Conservation (phyloP, 768 basidiomycete species). For the Postia placenta region DNA sequence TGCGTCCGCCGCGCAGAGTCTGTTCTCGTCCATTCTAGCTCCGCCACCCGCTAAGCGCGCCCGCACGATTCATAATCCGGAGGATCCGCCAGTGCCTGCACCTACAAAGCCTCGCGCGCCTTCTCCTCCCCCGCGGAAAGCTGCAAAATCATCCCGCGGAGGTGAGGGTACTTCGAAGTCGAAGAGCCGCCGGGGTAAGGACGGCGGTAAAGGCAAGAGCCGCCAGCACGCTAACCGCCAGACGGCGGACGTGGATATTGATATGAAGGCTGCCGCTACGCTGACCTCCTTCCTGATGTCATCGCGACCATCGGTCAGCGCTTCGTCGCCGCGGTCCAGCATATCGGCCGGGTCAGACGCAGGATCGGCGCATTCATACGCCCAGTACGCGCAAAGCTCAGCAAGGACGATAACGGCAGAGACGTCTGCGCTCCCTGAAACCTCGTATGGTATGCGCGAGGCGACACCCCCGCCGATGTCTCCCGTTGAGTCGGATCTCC, state of each 20-base stretch:
- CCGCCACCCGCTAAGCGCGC: slow-evolving; percentile 73
- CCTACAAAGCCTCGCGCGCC: slow-evolving; percentile 26
- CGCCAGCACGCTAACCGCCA: slow-evolving; percentile 2
- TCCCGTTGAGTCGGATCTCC: slow-evolving; percentile 12
- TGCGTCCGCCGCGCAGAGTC: slow-evolving; percentile 45
- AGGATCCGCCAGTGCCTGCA: slow-evolving; percentile 60
- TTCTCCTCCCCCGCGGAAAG: slow-evolving; percentile 17
- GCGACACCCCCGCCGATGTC: slow-evolving; percentile 30
- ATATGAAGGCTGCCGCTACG: slow-evolving; percentile 81
- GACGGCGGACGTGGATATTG: slow-evolving; percentile 31
- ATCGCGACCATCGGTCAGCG: slow-evolving; percentile 56
- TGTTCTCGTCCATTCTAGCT: slow-evolving; percentile 71
- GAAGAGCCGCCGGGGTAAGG: slow-evolving; percentile 16
- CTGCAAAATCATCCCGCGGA: slow-evolving; percentile 17
- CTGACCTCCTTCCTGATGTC: slow-evolving; percentile 67
- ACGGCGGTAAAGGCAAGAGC: slow-evolving; percentile 14
- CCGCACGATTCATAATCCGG: slow-evolving; percentile 71
- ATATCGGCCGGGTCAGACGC: slow-evolving; percentile 62
- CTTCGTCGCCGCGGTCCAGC: slow-evolving; percentile 67
- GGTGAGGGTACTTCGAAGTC: slow-evolving; percentile 14
- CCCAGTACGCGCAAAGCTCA: slow-evolving; percentile 65
- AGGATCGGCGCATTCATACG: slow-evolving; percentile 54
- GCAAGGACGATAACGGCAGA: slow-evolving; percentile 41
- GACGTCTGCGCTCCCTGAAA: slow-evolving; percentile 34
- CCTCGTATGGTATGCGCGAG: slow-evolving; percentile 30